Conservation (phyloP, 2,329 filamentous ascomycete genomes). For the Pseudogymnoascus sp. region DNA sequence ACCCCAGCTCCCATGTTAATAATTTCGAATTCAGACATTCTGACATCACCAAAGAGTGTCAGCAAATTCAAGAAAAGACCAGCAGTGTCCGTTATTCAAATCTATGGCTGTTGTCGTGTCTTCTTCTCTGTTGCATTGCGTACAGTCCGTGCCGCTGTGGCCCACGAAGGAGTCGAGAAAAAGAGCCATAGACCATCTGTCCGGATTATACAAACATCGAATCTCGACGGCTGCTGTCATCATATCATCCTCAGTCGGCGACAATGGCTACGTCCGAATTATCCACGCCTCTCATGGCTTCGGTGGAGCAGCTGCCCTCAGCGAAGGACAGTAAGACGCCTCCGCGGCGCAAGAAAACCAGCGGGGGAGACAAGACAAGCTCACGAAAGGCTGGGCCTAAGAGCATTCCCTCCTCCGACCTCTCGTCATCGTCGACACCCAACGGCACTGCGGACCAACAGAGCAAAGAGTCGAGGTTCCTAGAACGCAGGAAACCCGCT, state of each 20-base stretch:
- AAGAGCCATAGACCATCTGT: neutral
- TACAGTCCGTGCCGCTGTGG: neutral
- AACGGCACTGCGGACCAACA: neutral
- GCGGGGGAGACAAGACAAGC: neutral
- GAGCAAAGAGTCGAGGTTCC: conserved; percentile 25
- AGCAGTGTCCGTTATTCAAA: neutral
- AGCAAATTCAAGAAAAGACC: neutral
- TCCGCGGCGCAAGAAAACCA: neutral
- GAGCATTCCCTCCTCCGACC: neutral
- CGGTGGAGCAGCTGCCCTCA: neutral
- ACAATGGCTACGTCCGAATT: neutral
- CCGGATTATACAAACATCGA: neutral
- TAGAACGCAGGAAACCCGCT: conserved; percentile 29
- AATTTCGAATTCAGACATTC: neutral
- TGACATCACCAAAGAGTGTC: neutral
- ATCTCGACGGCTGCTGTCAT: neutral
- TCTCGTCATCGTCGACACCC: neutral
- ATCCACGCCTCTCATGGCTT: neutral
- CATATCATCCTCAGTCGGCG: neutral
- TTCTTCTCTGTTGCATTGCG: neutral
- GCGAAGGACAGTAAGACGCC: neutral
- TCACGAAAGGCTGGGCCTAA: neutral
- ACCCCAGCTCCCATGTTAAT: neutral
- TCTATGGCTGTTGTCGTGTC: neutral
- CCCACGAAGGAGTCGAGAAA: neutral